Conservation (phyloP, 306 rosid genomes). For the Gastrolobium bilobum region DNA sequence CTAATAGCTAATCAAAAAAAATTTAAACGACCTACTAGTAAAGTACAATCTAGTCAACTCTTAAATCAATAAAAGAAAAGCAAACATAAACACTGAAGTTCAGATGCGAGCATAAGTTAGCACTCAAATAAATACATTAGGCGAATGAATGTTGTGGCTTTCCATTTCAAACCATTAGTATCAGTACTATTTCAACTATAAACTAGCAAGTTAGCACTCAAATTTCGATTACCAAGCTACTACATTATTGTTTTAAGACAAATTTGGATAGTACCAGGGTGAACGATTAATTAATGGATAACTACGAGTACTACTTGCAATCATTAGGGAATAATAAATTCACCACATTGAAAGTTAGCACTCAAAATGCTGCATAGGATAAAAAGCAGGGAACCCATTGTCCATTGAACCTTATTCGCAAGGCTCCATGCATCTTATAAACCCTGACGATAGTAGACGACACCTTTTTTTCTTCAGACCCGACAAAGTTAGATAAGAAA, state of each 20-base stretch:
- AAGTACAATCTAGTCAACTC: neutral
- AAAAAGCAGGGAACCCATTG: slow-evolving; percentile 5
- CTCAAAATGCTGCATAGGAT: slow-evolving; percentile 30
- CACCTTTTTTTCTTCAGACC: slow-evolving; percentile 27
- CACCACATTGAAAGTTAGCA: slow-evolving; percentile 23
- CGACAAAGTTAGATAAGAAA: slow-evolving; percentile 41
- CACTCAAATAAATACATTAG: neutral
- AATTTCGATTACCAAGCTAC: neutral
- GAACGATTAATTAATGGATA: neutral
- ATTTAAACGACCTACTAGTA: neutral
- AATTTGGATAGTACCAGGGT: neutral
- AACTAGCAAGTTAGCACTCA: neutral
- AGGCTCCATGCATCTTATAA: slow-evolving; percentile 17
- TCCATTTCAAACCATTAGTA: neutral
- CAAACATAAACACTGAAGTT: neutral
- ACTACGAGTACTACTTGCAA: slow-evolving; percentile 39
- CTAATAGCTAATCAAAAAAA: neutral
- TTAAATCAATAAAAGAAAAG: neutral
- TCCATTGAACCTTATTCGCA: slow-evolving; percentile 23
- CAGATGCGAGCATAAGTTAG: neutral
- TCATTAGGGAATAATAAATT: slow-evolving; percentile 42
- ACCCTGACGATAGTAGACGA: slow-evolving; percentile 40
- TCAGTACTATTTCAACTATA: neutral
- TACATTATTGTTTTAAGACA: neutral
- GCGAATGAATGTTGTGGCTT: neutral